Base-by-base conservation (phyloP, 495 filamentous ascomycete genomes). In the Neurospora sp. region DNA sequence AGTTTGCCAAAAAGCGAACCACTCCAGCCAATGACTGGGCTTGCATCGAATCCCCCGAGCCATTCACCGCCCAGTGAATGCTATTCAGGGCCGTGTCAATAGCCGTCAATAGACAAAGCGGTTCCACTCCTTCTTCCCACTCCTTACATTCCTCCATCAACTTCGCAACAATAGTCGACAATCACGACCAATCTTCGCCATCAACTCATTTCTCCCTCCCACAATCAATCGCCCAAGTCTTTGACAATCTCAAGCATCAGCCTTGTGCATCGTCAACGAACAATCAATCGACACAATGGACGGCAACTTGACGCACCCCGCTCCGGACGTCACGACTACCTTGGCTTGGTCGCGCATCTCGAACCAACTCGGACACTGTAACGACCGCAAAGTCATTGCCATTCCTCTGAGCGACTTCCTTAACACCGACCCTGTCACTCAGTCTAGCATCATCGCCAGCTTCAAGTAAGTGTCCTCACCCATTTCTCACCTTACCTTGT, bases 281-380 rank as follows among this genome's bases (percentile, higher is more conserved):
- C 20, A 10, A 53, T 22, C 45, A 9, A 53, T 22, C 45, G 45
- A 20, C 9, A 53, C 45, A 53, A 53, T 53, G 45, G 45, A 20
- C n/a, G 45, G 20, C 45, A 53, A 12, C 45, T 22, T 53, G 45
- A 20, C 20, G 45, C 45, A 53, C n/a, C 45, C 45, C 20, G 20
- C n/a, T 22, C 45, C 45, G 20, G 20, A 53, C 9, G 4, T 53
- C 45, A 53, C 4, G 45, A 9, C n/a, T 20, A 9, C 9, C n/a
- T 22, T 53, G 45, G 20, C 45, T 22, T 53, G 45, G 45, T 53
- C 45, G 9, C 45, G 45, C 45, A 53, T 75, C 45, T 72, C 74
- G 4, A 75, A 74, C 40, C 74, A 75, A 69, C 69, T 75, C 3
- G 74, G 74, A 2, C 74, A 75, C 59, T 75, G 72, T 68, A 75